Conservation (phyloP, 1,284 basidiomycete species). For the Tilletia caries region DNA sequence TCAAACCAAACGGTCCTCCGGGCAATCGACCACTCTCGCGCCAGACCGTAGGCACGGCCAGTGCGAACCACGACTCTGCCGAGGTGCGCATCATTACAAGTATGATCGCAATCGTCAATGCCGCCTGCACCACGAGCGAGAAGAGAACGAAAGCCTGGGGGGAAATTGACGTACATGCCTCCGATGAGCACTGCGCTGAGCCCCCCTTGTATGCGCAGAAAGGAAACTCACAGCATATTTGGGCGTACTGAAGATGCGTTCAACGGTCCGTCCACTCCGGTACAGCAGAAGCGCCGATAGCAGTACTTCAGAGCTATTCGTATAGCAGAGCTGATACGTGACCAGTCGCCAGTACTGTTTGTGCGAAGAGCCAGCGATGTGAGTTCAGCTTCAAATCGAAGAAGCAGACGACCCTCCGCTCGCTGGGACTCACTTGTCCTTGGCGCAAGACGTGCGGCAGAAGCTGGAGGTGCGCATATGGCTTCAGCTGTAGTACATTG, state of each 20-base stretch:
- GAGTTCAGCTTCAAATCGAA: too few species aligned
- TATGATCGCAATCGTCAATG: background rate
- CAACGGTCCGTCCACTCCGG: background rate
- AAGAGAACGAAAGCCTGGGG: background rate
- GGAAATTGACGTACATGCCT: background rate
- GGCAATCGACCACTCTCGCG: background rate
- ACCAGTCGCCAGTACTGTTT: slow-evolving; percentile 6
- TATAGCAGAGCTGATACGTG: slow-evolving; percentile 1
- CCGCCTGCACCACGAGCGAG: background rate
- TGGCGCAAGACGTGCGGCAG: background rate
- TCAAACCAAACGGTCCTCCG: background rate
- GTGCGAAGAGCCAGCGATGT: too few species aligned
- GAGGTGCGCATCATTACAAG: background rate
- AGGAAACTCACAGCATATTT: slow-evolving; percentile 9
- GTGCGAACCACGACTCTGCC: background rate
- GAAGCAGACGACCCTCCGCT: too few species aligned
- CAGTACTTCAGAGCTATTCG: slow-evolving; percentile 9
- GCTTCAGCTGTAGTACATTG: slow-evolving; percentile 2
- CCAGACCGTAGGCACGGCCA: background rate
- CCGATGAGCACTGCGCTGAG: too few species aligned
- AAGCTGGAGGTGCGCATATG: slow-evolving; percentile 11
- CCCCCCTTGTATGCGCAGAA: too few species aligned
- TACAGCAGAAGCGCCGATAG: slow-evolving; percentile 3
- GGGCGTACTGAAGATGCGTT: slow-evolving; percentile 2
- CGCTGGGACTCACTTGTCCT: background rate